Conservation (phyloP, 1,139 yeast genomes). For the Diutina pseudorugosa region DNA sequence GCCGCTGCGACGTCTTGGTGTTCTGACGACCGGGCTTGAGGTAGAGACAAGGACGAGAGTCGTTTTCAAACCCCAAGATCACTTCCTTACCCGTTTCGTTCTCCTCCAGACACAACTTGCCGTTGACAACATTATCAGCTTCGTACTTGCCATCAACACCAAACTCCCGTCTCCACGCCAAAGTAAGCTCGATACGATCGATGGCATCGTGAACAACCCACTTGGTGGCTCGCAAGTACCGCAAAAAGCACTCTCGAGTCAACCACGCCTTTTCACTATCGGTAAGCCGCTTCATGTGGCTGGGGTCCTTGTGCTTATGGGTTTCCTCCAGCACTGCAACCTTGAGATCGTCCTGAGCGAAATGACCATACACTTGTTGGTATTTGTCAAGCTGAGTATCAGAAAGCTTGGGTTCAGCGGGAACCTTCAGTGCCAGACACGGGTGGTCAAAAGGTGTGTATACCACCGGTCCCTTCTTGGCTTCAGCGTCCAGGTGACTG, state of each 20-base stretch:
- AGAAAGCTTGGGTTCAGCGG: background rate
- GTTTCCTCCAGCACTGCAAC: slow-evolving; percentile 30
- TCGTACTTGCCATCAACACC: slow-evolving; percentile 43
- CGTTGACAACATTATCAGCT: slow-evolving; percentile 17
- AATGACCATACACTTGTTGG: slow-evolving; percentile 43
- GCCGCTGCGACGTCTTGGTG: slow-evolving; percentile 30
- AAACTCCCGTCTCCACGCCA: slow-evolving; percentile 88
- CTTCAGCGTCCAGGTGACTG: background rate
- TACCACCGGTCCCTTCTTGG: background rate
- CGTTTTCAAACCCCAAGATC: slow-evolving; percentile 34
- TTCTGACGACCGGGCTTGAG: slow-evolving; percentile 39
- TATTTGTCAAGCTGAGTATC: slow-evolving; percentile 49
- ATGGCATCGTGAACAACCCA: slow-evolving; percentile 70
- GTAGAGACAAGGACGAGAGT: slow-evolving; percentile 35
- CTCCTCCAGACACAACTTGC: slow-evolving; percentile 15
- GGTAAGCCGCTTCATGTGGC: slow-evolving; percentile 18
- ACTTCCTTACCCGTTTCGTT: slow-evolving; percentile 38
- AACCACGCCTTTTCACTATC: slow-evolving; percentile 78
- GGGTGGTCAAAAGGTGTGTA: background rate
- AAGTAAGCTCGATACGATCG: slow-evolving; percentile 58
- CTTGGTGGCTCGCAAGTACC: slow-evolving; percentile 85
- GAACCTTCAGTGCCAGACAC: background rate
- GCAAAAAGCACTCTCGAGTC: slow-evolving; percentile 74
- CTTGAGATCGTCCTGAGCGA: slow-evolving; percentile 33
- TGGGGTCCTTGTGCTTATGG: slow-evolving; percentile 10